These are phyloP conservation scores for Aegilops speltoides DNA, from an alignment of 176 grass and related monocot species.

Conservation along the genomic window DNA sequence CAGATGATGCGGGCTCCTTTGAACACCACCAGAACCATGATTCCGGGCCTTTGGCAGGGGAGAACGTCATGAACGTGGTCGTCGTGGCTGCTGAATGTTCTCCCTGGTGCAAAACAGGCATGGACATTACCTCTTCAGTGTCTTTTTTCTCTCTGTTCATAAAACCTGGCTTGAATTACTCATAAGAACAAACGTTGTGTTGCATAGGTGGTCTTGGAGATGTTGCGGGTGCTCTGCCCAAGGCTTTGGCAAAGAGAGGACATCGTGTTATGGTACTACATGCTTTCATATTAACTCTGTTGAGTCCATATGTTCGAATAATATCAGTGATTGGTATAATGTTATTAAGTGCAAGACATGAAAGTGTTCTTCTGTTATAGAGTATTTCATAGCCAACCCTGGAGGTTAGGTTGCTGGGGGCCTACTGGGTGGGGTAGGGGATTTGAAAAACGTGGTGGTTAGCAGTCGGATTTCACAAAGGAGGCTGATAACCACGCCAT, in stretches of 20 bases:
- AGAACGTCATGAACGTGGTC: conserved; percentile 94
- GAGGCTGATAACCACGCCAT: too few relatives aligned
- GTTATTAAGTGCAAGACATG: background rate
- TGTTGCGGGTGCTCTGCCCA: conserved; percentile 84
- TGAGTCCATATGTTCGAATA: background rate
- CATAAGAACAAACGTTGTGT: background rate
- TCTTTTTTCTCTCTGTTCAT: background rate
- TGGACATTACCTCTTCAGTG: background rate
- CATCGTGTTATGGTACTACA: conserved; percentile 90
- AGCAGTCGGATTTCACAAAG: too few relatives aligned
- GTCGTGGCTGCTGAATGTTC: conserved; percentile 84
- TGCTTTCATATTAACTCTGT: background rate
- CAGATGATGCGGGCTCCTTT: conserved; percentile 30
- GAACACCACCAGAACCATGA: conserved; percentile 45
- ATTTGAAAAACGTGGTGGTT: too few relatives aligned
- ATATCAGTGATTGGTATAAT: background rate
- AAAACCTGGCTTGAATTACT: conserved; percentile 2
- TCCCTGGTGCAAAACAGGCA: conserved; percentile 97
- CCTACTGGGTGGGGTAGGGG: background rate
- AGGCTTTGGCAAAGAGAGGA: conserved; percentile 97
- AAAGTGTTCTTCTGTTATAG: background rate
- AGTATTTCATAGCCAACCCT: background rate
- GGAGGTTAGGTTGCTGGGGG: background rate
- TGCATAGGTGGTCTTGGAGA: conserved; percentile 91
- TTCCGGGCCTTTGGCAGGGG: conserved; percentile 65